Evolutionary conservation across 441 rosid genomes (phyloP).

Genomic region (Eruca vesicaria): DNA sequence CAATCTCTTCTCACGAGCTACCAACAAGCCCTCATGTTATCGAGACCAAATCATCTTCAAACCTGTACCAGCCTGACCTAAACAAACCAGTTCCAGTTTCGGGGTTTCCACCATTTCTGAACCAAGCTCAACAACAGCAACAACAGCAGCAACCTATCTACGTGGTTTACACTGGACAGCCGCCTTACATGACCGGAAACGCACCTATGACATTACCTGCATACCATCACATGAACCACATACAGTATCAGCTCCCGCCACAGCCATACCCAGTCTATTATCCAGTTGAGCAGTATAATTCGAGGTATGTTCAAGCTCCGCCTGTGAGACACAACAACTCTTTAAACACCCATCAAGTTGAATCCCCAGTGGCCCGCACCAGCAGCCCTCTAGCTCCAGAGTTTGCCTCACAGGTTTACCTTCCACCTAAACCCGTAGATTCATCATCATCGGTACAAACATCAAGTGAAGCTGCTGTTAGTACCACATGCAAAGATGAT

Average conservation of each 20-base stretch:
- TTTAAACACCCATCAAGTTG: slow-evolving; percentile 14
- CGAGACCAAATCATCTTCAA: slow-evolving; percentile 36
- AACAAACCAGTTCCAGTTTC: slow-evolving; percentile 39
- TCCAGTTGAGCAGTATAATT: slow-evolving; percentile 39
- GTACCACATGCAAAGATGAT: slow-evolving; percentile 26
- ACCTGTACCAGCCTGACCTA: slow-evolving; percentile 32
- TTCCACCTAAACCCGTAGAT: slow-evolving; percentile 28
- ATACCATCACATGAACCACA: slow-evolving; percentile 44
- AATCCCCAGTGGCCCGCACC: slow-evolving; percentile 26
- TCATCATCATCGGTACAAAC: slow-evolving; percentile 31
- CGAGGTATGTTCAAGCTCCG: slow-evolving; percentile 9
- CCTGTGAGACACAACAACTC: slow-evolving; percentile 5
- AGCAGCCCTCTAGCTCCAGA: slow-evolving; percentile 45
- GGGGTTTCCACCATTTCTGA: slow-evolving; percentile 43
- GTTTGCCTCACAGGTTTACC: slow-evolving; percentile 39
- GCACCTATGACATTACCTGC: slow-evolving; percentile 38
- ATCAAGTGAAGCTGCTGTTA: slow-evolving; percentile 35
- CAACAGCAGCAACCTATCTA: slow-evolving; percentile 38
- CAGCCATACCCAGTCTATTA: slow-evolving; percentile 48
- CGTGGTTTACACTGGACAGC: slow-evolving; percentile 30
- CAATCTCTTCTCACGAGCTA: slow-evolving; percentile 20
- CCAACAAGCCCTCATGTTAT: slow-evolving; percentile 23
- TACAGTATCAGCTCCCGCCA: slow-evolving; percentile 43
- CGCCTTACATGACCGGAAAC: slow-evolving; percentile 28
- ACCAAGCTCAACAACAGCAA: slow-evolving; percentile 47